Percentiles rank a stretch among this genome's conserved stretches.
Evolutionary conservation across 768 basidiomycete genomes (phyloP).

Genomic region (Mycena vulgaris): DNA sequence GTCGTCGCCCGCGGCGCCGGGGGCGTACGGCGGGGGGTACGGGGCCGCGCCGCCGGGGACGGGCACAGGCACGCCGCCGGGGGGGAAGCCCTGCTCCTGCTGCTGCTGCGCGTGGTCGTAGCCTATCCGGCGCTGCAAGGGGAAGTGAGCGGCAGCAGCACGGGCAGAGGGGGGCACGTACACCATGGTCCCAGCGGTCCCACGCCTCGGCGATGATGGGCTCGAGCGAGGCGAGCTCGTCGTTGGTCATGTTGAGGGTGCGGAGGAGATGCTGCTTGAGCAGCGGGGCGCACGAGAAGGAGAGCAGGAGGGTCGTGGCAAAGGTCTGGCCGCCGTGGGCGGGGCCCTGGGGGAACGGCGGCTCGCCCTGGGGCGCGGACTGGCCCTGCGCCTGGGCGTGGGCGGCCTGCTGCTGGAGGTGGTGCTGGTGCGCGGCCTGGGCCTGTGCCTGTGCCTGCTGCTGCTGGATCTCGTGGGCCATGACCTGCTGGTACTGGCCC

Average conservation of each 20-base stretch:
- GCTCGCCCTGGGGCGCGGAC: slow-evolving; percentile 54
- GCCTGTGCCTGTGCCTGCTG: slow-evolving; percentile 48
- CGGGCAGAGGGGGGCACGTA: slow-evolving; percentile 50
- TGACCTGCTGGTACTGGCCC: slow-evolving; percentile 60
- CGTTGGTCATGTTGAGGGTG: slow-evolving; percentile 81
- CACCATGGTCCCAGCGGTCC: slow-evolving; percentile 90
- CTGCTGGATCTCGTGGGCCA: slow-evolving; percentile 58
- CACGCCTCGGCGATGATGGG: slow-evolving; percentile 88
- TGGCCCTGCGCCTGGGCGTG: slow-evolving; percentile 17
- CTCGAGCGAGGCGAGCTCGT: slow-evolving; percentile 84
- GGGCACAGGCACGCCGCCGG: not conserved
- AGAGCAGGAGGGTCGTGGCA: slow-evolving; percentile 82
- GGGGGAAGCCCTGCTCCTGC: slow-evolving; percentile 29
- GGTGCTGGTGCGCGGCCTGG: slow-evolving; percentile 42
- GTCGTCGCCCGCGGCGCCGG: slow-evolving; percentile 16
- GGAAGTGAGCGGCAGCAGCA: slow-evolving; percentile 5
- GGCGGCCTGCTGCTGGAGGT: slow-evolving; percentile 4
- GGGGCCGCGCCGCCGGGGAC: slow-evolving; percentile 1
- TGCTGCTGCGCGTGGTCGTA: slow-evolving; percentile 30
- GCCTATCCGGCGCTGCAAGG: slow-evolving; percentile 31
- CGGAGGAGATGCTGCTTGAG: slow-evolving; percentile 84
- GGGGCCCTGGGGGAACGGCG: slow-evolving; percentile 74
- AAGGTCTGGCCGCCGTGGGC: slow-evolving; percentile 81
- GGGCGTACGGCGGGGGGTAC: slow-evolving; percentile 2
- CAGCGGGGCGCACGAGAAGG: slow-evolving; percentile 81